A percentile compares a stretch with the other conserved stretches of the same genome.
These are phyloP conservation scores for Escovopsis sp. DNA, from an alignment of 2,329 filamentous ascomycete species.

Conservation along the genomic window DNA sequence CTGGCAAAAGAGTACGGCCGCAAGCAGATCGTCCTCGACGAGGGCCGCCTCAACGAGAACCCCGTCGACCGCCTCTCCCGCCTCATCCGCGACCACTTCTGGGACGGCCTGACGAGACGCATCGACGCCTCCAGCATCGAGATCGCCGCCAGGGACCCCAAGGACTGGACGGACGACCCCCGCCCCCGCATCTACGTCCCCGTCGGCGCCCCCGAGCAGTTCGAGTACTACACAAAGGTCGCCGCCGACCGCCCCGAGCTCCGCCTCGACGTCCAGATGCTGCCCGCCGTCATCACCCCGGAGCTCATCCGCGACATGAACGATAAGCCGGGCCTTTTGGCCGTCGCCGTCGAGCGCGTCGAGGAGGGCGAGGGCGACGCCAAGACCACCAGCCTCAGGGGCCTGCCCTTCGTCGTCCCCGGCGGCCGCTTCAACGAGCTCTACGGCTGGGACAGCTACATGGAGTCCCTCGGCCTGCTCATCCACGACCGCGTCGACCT, in stretches of 20 bases:
- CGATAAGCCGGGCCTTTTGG: conserved; percentile 72
- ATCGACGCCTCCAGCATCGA: conserved; percentile 85
- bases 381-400: conserved; percentile 56
- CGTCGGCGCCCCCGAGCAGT: conserved; percentile 68
- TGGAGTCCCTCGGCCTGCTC: conserved; percentile 84
- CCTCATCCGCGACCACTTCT: conserved; percentile 80
- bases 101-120: conserved; percentile 75
- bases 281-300: conserved; percentile 64
- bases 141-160: conserved; percentile 74
- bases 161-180: conserved; percentile 87
- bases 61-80: conserved; percentile 78
- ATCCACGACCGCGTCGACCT: conserved; percentile 74
- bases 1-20: conserved; percentile 83
- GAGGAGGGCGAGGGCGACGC: conserved; percentile 46
- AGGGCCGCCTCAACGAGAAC: conserved; percentile 85
- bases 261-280: conserved; percentile 69
- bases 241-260: conserved; percentile 69
- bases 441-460: conserved; percentile 98
- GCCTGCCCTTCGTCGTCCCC: conserved; percentile 91
- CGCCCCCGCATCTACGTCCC: conserved; percentile 88
- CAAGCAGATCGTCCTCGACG: conserved; percentile 80
- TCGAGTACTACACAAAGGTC: conserved; percentile 74
- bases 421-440: conserved; percentile 96
- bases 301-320: conserved; percentile 75
- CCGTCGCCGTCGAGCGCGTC: conserved; percentile 73